A percentile compares a stretch with the other conserved stretches of the same genome.
These are phyloP conservation scores for Calonectria fujianensis DNA, from an alignment of 2,329 filamentous ascomycete species.

Conservation along the genomic window DNA sequence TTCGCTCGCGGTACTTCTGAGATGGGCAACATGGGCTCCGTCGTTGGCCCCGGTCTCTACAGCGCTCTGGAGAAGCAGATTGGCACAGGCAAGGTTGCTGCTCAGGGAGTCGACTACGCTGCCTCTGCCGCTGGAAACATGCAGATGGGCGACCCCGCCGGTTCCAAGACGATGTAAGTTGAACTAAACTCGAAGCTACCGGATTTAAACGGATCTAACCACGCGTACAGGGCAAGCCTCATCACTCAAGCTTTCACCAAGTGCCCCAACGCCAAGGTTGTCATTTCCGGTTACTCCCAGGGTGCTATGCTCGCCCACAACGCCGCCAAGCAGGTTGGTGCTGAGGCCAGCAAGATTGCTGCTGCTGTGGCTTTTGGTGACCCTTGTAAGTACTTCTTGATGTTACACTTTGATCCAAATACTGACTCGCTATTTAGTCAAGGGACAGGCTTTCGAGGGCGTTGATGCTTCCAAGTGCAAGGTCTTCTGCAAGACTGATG, in stretches of 20 bases:
- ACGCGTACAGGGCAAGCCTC: slow-evolving; percentile 44
- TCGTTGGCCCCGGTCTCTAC: slow-evolving; percentile 71
- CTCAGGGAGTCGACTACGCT: slow-evolving; percentile 73
- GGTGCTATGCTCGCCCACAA: slow-evolving; percentile 65
- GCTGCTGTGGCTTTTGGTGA: slow-evolving; percentile 58
- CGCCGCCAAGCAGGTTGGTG: slow-evolving; percentile 59
- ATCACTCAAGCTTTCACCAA: slow-evolving; percentile 60
- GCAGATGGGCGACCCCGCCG: slow-evolving; percentile 65
- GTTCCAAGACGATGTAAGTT: slow-evolving; percentile 68
- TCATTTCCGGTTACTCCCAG: slow-evolving; percentile 69
- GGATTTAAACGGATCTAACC: background rate
- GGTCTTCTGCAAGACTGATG: slow-evolving; percentile 23
- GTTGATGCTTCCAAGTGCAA: slow-evolving; percentile 20
- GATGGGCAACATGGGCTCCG: slow-evolving; percentile 69
- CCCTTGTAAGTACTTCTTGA: slow-evolving; percentile 48
- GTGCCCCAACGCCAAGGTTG: slow-evolving; percentile 67
- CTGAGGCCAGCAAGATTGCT: slow-evolving; percentile 60
- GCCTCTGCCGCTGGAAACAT: slow-evolving; percentile 67
- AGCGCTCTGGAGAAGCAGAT: slow-evolving; percentile 64
- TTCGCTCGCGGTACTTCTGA: slow-evolving; percentile 75
- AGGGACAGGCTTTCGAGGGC: slow-evolving; percentile 8
- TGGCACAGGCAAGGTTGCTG: slow-evolving; percentile 65
- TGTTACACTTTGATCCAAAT: slow-evolving; percentile 20
- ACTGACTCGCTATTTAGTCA: slow-evolving; percentile 1
- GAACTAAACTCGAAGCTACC: background rate